Evolutionary conservation across 2,329 filamentous ascomycete species (phyloP).

Genomic region (Aspergillus alliaceus): DNA sequence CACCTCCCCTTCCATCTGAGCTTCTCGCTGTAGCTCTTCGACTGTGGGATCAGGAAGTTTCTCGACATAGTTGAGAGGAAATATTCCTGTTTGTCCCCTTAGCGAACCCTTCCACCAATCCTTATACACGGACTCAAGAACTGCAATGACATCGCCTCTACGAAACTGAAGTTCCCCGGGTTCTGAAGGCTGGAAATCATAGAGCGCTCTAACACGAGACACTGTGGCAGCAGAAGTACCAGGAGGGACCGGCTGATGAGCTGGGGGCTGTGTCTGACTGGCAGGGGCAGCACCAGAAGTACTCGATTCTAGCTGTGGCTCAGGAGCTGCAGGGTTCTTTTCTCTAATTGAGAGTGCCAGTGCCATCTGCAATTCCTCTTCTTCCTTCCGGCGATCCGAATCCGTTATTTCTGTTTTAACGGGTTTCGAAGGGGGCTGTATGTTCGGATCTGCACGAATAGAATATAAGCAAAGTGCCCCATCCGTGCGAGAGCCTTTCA

Average conservation of each 20-base stretch:
- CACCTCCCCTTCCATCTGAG: slow-evolving; percentile 86
- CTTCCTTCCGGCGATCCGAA: slow-evolving; percentile 87
- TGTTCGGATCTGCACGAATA: slow-evolving; percentile 71
- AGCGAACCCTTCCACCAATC: slow-evolving; percentile 99
- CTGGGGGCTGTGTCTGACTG: slow-evolving; percentile 41
- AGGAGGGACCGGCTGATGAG: slow-evolving; percentile 63
- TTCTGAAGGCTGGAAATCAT: slow-evolving; percentile 92
- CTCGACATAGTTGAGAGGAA: slow-evolving; percentile 97
- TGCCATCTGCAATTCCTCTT: slow-evolving; percentile 96
- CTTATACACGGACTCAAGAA: slow-evolving; percentile 96
- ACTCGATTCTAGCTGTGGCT: slow-evolving; percentile 40
- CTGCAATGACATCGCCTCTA: slow-evolving; percentile 95
- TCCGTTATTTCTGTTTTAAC: slow-evolving; percentile 91
- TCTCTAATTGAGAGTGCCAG: slow-evolving; percentile 90
- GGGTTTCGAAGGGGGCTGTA: slow-evolving; percentile 89
- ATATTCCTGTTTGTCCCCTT: slow-evolving; percentile 93
- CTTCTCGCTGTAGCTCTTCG: slow-evolving; percentile 91
- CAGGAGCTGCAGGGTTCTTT: slow-evolving; percentile 52
- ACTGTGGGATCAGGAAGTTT: slow-evolving; percentile 92
- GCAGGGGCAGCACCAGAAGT: slow-evolving; percentile 37
- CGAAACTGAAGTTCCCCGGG: slow-evolving; percentile 93
- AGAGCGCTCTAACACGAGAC: slow-evolving; percentile 87
- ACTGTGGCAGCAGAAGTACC: slow-evolving; percentile 96
- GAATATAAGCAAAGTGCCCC: slow-evolving; percentile 3
- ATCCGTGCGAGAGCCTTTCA: neutral